Evolutionary conservation across 2,329 filamentous ascomycete genomes (phyloP).

Genomic region (Rasamsonia emersonii): DNA sequence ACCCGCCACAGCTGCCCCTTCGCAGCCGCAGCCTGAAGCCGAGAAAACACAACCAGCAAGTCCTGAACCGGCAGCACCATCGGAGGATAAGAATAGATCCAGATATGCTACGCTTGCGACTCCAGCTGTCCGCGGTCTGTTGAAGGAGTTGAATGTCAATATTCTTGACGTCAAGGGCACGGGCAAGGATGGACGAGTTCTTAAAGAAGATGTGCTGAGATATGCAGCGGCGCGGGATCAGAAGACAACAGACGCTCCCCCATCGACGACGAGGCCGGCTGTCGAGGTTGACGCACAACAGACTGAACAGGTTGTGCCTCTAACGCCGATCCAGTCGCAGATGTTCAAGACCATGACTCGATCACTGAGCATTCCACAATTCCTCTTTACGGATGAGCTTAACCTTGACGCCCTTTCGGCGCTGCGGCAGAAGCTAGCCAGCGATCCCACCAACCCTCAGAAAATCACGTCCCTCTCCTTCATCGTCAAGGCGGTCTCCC

Average conservation of each 20-base stretch:
- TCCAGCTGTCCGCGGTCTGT: constrained; percentile 81
- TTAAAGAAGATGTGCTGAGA: constrained; percentile 83
- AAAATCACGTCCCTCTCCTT: constrained; percentile 90
- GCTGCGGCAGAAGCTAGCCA: constrained; percentile 68
- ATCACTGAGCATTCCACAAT: constrained; percentile 85
- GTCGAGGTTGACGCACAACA: constrained; percentile 40
- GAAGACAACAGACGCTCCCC: constrained; percentile 5
- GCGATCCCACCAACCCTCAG: constrained; percentile 38
- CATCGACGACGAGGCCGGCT: constrained; percentile 20
- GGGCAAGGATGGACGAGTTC: constrained; percentile 79
- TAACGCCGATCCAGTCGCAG: constrained; percentile 73
- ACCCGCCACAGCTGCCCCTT: constrained; percentile 13
- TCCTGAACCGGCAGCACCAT: constrained; percentile 6
- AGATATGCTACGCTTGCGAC: constrained; percentile 73
- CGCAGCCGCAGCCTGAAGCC: constrained; percentile 10
- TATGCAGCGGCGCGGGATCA: constrained; percentile 52
- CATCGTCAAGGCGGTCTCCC: constrained; percentile 88
- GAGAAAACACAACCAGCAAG: constrained; percentile 11
- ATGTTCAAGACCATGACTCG: constrained; percentile 99
- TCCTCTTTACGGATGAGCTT: constrained; percentile 86
- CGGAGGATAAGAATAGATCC: constrained; percentile 26
- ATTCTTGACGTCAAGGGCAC: constrained; percentile 75
- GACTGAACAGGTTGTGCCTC: constrained; percentile 57
- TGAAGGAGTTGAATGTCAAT: constrained; percentile 68
- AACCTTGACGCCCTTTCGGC: constrained; percentile 67